These are phyloP conservation scores for Sphagnurus paluster DNA, from an alignment of 1,284 basidiomycete species.

Conservation along the genomic window DNA sequence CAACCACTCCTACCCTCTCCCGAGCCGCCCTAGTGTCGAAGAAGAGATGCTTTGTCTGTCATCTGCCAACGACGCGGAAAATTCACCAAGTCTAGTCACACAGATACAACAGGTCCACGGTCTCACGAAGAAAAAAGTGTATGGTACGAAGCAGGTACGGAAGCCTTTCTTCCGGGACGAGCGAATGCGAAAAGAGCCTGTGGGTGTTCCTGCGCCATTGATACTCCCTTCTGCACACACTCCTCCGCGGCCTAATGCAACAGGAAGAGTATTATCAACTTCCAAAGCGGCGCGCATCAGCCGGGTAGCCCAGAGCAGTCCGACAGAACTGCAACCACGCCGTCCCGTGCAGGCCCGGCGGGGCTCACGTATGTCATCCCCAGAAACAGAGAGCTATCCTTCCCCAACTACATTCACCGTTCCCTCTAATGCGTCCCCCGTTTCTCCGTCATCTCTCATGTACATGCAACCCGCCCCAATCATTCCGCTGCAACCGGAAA, in stretches of 20 bases:
- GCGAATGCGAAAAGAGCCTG: constrained; percentile 29
- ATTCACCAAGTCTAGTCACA: constrained; percentile 47
- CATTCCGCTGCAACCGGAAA: constrained; percentile 5
- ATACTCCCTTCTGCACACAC: constrained; percentile 15
- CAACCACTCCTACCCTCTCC: constrained; percentile 31
- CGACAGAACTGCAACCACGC: constrained; percentile 32
- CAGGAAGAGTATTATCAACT: constrained; percentile 29
- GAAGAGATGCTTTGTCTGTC: constrained; percentile 9
- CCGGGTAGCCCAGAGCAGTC: constrained; percentile 33
- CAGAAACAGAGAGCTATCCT: constrained; percentile 24
- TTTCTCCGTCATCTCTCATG: constrained; percentile 27
- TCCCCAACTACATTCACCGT: constrained; percentile 29
- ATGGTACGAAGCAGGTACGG: constrained; percentile 47
- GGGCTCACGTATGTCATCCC: constrained; percentile 33
- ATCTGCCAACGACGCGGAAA: constrained; percentile 15
- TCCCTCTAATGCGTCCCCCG: constrained; percentile 27
- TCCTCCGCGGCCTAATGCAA: constrained; percentile 21
- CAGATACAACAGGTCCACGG: constrained; percentile 61
- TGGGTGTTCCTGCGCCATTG: constrained; percentile 24
- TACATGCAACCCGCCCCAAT: constrained; percentile 16
- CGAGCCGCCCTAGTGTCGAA: constrained; percentile 9
- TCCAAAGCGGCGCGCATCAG: constrained; percentile 33
- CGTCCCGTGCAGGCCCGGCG: constrained; percentile 28
- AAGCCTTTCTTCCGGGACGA: constrained; percentile 55
- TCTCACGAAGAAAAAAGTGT: constrained; percentile 61